These are phyloP conservation scores for Cryptosporidium viatorum DNA, from an alignment of 169 alveolate species.

Conservation along the genomic window DNA sequence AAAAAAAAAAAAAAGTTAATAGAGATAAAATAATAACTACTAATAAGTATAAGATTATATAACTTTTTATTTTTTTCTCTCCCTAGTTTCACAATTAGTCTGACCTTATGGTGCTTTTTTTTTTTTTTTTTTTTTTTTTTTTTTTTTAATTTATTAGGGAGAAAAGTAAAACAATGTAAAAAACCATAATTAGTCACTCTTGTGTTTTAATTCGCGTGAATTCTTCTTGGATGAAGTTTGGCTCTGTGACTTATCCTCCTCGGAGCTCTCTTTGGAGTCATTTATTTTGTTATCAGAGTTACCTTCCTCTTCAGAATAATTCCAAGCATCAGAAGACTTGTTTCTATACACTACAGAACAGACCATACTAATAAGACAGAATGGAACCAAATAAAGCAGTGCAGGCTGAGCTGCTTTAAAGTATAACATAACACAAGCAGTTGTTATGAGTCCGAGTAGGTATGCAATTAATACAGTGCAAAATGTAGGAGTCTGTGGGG, in stretches of 20 bases:
- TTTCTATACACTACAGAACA: conserved; percentile 80
- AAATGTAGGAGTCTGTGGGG: conserved; percentile 77
- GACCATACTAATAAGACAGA: conserved; percentile 81
- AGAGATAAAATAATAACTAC: background rate
- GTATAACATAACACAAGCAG: conserved; percentile 88
- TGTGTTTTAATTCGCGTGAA: background rate
- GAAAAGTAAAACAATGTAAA: background rate
- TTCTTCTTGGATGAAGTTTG: background rate
- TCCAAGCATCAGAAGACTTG: conserved; percentile 70
- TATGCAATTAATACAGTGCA: conserved; percentile 85
- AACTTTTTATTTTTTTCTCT: background rate
- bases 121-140: too few species aligned
- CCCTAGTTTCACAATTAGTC: background rate
- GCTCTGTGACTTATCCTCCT: background rate
- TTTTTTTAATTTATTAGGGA: too few species aligned
- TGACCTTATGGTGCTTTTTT: background rate
- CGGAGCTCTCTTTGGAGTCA: conserved; percentile 57
- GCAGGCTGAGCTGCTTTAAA: conserved; percentile 93
- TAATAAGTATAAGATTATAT: background rate
- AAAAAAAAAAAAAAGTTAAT: background rate
- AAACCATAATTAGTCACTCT: background rate
- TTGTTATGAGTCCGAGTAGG: conserved; percentile 87
- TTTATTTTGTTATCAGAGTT: background rate
- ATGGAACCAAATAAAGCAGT: conserved; percentile 92
- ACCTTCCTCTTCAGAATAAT: conserved; percentile 26